Evolutionary conservation across 805 yeast genomes (phyloP).

Genomic region (Kodamaea nitidulidarum): DNA sequence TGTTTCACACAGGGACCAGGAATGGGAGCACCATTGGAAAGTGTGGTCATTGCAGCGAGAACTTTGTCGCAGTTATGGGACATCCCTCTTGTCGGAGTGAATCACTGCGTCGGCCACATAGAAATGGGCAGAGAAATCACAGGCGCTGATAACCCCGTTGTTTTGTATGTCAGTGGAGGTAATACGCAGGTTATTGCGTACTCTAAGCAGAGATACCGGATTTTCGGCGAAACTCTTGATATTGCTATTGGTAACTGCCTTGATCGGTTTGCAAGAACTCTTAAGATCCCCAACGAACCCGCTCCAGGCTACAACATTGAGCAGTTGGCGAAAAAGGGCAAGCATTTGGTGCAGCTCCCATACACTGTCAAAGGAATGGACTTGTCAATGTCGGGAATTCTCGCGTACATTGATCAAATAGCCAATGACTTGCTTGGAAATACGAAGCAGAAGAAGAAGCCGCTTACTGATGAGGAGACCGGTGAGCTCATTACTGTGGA

Average conservation of each 20-base stretch:
- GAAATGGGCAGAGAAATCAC: slow-evolving; percentile 99
- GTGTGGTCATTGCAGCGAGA: slow-evolving; percentile 90
- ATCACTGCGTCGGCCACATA: slow-evolving; percentile 96
- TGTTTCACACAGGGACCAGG: slow-evolving; percentile 99
- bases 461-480: slow-evolving; percentile 35
- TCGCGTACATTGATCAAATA: slow-evolving; percentile 76
- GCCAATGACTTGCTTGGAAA: slow-evolving; percentile 65
- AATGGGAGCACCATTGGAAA: slow-evolving; percentile 97
- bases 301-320: slow-evolving; percentile 98
- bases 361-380: slow-evolving; percentile 99
- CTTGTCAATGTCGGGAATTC: slow-evolving; percentile 90
- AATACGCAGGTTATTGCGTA: slow-evolving; percentile 98
- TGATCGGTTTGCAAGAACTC: slow-evolving; percentile 90
- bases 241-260: slow-evolving; percentile 97
- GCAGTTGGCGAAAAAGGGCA: slow-evolving; percentile 76
- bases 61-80: slow-evolving; percentile 76
- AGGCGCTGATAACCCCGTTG: slow-evolving; percentile 97
- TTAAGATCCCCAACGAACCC: slow-evolving; percentile 86
- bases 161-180: slow-evolving; percentile 95
- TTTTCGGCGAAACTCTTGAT: slow-evolving; percentile 98
- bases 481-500: slow-evolving; percentile 65
- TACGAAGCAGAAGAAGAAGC: slow-evolving; percentile 28
- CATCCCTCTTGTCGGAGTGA: slow-evolving; percentile 87
- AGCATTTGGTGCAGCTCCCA: slow-evolving; percentile 69
- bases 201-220: slow-evolving; percentile 86